These are phyloP conservation scores for Jasminum sambac DNA, from an alignment of 257 asterid species.

Conservation along the genomic window DNA sequence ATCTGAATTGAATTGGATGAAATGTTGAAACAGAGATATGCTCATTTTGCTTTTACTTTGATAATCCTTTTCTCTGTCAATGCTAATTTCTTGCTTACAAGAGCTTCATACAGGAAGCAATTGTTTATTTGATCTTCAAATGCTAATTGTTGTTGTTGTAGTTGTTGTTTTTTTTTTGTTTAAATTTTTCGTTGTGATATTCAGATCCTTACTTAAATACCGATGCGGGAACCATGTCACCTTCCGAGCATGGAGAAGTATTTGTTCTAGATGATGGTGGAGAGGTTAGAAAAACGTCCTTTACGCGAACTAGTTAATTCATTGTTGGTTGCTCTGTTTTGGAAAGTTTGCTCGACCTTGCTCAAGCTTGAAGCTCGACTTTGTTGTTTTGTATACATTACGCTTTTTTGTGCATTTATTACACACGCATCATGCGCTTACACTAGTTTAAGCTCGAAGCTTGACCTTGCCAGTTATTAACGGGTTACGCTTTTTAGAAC, in stretches of 20 bases:
- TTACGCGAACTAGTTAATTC: slow-evolving; percentile 9
- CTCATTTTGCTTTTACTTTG: neutral
- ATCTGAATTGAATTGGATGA: slow-evolving; percentile 22
- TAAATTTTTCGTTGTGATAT: no score
- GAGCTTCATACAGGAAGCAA: slow-evolving; percentile 5
- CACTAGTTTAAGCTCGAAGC: no score
- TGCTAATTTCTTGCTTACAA: neutral
- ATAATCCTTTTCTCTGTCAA: neutral
- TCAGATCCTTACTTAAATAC: slow-evolving; percentile 91
- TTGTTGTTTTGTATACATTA: no score
- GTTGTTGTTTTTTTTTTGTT: no score
- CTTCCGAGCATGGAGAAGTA: slow-evolving; percentile 95
- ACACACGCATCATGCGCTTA: no score
- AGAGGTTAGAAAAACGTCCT: slow-evolving; percentile 58
- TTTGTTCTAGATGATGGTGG: slow-evolving; percentile 95
- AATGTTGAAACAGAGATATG: neutral
- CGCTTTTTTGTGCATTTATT: no score
- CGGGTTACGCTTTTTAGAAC: no score
- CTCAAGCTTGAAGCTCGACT: no score
- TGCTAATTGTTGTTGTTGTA: neutral
- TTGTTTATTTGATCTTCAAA: neutral
- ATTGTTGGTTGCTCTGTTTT: no score
- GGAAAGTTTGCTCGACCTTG: no score
- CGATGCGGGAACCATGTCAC: slow-evolving; percentile 98
- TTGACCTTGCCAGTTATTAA: no score